phyloP scores from a whole-genome alignment of 495 filamentous ascomycete genomes.

The Alectoria sarmentosa region DNA sequence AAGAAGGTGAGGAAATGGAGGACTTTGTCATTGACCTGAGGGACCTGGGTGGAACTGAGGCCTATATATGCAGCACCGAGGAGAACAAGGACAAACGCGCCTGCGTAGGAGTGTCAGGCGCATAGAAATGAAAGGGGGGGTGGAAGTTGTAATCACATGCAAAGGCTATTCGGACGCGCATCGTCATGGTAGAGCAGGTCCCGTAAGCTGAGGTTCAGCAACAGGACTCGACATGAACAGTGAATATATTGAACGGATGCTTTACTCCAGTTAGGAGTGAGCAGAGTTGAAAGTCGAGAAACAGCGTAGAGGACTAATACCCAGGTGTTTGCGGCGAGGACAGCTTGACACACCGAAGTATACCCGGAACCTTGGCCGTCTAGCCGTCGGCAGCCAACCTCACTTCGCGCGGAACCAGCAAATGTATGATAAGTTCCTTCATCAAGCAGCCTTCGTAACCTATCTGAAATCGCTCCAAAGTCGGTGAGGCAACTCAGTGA shows the following conservation, averaged over 20 bases:
- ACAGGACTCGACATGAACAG: background rate
- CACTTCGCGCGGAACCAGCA: constrained; percentile 2
- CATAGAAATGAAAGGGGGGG: constrained; percentile 8
- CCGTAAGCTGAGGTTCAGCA: background rate
- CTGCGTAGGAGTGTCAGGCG: constrained; percentile 36
- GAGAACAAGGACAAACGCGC: constrained; percentile 69
- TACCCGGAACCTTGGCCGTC: background rate
- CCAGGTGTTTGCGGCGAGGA: no score
- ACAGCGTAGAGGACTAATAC: no score
- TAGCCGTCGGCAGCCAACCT: constrained; percentile 1
- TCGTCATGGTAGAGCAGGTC: constrained; percentile 28
- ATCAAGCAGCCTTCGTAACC: constrained; percentile 20
- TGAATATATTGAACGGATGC: background rate
- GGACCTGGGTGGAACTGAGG: constrained; percentile 54
- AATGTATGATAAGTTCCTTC: constrained; percentile 20
- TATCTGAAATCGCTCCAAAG: constrained; percentile 30
- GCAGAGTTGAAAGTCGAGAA: no score
- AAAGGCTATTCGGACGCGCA: constrained; percentile 69
- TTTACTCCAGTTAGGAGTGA: no score
- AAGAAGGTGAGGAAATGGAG: constrained; percentile 90
- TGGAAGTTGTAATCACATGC: constrained; percentile 47
- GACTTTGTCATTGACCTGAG: constrained; percentile 74
- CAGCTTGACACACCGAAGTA: background rate
- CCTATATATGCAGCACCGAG: constrained; percentile 72
- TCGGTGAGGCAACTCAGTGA: constrained; percentile 1